Evolutionary conservation across 345 rosid species (phyloP), one percentile per base, ranked within the genome.

Genomic region (Citrus medica): DNA sequence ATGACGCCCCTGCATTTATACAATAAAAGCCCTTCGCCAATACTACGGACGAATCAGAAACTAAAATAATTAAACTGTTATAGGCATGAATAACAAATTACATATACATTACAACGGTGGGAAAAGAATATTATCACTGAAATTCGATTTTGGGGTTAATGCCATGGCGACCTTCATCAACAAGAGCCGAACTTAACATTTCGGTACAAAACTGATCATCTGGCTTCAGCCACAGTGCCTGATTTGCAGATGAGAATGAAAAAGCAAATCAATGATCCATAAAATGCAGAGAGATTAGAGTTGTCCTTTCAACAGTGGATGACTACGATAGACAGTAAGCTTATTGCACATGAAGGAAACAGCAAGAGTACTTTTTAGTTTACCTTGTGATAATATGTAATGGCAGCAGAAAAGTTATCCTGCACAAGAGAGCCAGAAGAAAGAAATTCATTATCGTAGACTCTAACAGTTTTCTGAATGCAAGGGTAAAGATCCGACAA

Each of bases 301-400:
- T 28, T 75, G 17, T 14, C 46, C n/a, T 28, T 48, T 32, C 24
- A 40, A 16, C 16, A 69, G 25, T 21, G 24, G n/a, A 64, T 32
- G 4, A 46, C 40, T 61, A 46, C 3, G 59, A 55, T 7, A 58
- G 37, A 13, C 46, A 42, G 35, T 35, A 62, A 19, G 61, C 32
- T 9, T 7, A 7, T 17, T 3, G 1, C 16, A 33, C 71, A 63
- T 42, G 6, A 55, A 8, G 67, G 46, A 48, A 16, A 22, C 27
- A 32, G 21, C 60, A n/a, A 30, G 24, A 56, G 48, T 4, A 21
- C 19, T 30, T 16, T 35, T 38, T 21, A 17, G 51, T 78, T 81
- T 77, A 93, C 99, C 92, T 95, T 92, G 86, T 92, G 98, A 78
- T 95, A 91, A 79, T 81, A 86, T n/a, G 92, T 84, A 75, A 95